Evolutionary conservation across 1,284 basidiomycete genomes (phyloP).

Genomic region (Chalciporus sp.): DNA sequence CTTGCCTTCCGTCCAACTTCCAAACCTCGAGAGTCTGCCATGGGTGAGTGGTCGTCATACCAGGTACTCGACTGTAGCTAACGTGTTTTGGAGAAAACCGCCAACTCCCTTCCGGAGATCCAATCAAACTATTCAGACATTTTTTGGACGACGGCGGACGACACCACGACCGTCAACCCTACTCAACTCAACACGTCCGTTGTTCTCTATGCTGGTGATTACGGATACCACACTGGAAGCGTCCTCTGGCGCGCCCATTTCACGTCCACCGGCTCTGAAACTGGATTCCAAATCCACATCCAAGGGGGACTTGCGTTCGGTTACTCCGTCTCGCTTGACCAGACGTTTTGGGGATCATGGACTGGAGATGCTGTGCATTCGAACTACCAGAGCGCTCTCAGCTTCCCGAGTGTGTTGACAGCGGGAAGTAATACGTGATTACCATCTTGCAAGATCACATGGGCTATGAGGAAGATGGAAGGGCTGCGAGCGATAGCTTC

Average conservation of each 20-base stretch:
- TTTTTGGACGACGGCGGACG: constrained; percentile 42
- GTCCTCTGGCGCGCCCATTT: constrained; percentile 57
- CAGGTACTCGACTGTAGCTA: neutral
- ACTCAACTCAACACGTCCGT: constrained; percentile 38
- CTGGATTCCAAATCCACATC: constrained; percentile 42
- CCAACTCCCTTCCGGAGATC: constrained; percentile 28
- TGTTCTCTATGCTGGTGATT: constrained; percentile 53
- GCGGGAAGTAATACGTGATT: constrained; percentile 43
- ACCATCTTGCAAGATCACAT: constrained; percentile 59
- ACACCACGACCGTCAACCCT: constrained; percentile 42
- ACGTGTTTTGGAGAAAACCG: constrained; percentile 20
- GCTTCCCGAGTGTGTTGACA: constrained; percentile 11
- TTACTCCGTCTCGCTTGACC: constrained; percentile 53
- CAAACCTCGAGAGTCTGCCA: constrained; percentile 19
- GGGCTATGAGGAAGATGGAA: constrained; percentile 50
- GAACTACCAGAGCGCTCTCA: constrained; percentile 38
- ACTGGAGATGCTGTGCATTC: constrained; percentile 40
- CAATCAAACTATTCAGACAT: constrained; percentile 37
- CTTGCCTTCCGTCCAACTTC: constrained; percentile 23
- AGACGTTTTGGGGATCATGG: constrained; percentile 52
- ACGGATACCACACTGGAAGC: constrained; percentile 58
- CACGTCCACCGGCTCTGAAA: constrained; percentile 42
- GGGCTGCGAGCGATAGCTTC: constrained; percentile 43
- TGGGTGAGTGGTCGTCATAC: constrained; percentile 15
- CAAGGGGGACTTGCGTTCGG: constrained; percentile 51